A percentile compares a stretch with the other conserved stretches of the same genome.
Evolutionary conservation across 2,329 filamentous ascomycete species (phyloP).

Genomic region (Hirsutella minnesotensis): DNA sequence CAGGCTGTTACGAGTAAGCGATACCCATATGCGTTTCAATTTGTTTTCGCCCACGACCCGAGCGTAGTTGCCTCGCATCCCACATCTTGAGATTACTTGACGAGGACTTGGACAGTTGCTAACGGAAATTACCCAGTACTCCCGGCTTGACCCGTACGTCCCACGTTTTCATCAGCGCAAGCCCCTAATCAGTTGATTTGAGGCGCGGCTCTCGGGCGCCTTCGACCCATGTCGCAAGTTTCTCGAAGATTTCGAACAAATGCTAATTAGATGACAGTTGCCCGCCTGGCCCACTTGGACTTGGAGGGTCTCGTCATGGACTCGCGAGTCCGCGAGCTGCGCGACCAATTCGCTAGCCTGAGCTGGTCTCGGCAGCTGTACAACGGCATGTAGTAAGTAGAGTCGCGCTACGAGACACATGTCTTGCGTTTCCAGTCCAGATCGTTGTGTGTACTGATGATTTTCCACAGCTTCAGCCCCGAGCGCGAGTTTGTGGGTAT

Average conservation of each 20-base stretch:
- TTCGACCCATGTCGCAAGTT: too few species aligned
- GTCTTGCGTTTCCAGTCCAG: not conserved
- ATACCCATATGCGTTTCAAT: too few species aligned
- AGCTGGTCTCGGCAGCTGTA: constrained; percentile 28
- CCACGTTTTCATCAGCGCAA: too few species aligned
- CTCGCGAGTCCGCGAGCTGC: constrained; percentile 37
- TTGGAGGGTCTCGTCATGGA: constrained; percentile 47
- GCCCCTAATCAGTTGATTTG: too few species aligned
- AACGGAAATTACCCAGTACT: constrained; percentile 1
- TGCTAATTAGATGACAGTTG: not conserved
- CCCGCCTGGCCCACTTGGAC: constrained; percentile 23
- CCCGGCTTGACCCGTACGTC: not conserved
- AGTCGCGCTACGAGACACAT: not conserved
- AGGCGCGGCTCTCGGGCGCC: too few species aligned
- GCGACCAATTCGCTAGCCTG: constrained; percentile 39
- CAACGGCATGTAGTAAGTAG: constrained; percentile 40
- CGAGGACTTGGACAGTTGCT: not conserved
- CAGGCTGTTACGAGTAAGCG: constrained; percentile 1
- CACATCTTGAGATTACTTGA: too few species aligned
- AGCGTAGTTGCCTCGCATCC: too few species aligned
- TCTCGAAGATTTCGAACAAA: too few species aligned
- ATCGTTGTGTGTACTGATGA: too few species aligned
- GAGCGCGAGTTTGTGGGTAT: constrained; percentile 25
- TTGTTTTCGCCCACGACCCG: too few species aligned
- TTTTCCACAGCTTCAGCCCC: constrained; percentile 21